Conservation (phyloP, 371 early-diverging fungal genomes). For the Mortierella sp. region DNA sequence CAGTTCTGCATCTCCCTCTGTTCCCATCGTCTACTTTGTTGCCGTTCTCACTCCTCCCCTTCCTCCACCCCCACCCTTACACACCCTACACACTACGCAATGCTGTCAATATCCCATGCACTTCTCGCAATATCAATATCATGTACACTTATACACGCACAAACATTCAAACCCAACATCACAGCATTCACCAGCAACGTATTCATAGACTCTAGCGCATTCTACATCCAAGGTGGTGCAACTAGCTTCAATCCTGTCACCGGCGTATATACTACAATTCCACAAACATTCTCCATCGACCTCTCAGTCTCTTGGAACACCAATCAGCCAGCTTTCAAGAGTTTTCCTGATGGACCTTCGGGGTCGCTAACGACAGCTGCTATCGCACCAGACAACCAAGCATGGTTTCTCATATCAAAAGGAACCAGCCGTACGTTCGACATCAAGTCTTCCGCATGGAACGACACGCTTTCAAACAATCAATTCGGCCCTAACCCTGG, state of each 20-base stretch:
- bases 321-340: constrained; percentile 3
- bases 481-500: neutral
- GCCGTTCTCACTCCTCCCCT: neutral
- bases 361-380: neutral
- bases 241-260: neutral
- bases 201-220: neutral
- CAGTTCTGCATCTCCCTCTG: neutral
- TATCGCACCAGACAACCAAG: neutral
- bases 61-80: neutral
- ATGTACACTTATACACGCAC: neutral
- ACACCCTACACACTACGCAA: neutral
- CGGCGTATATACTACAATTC: neutral
- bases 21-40: neutral
- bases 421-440: neutral
- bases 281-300: constrained; percentile 21
- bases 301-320: constrained; percentile 25
- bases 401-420: constrained; percentile 6
- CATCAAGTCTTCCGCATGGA: neutral
- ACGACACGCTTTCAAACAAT: neutral
- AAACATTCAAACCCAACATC: neutral
- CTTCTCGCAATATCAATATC: neutral
- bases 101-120: neutral
- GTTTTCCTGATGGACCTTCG: constrained; percentile 10
- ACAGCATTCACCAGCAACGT: neutral
- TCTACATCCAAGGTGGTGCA: constrained; percentile 3